Evolutionary conservation across 192 early-diverging fungal species (phyloP), one percentile per base, ranked within the genome.

Genomic region (Entrophospora sp.): DNA sequence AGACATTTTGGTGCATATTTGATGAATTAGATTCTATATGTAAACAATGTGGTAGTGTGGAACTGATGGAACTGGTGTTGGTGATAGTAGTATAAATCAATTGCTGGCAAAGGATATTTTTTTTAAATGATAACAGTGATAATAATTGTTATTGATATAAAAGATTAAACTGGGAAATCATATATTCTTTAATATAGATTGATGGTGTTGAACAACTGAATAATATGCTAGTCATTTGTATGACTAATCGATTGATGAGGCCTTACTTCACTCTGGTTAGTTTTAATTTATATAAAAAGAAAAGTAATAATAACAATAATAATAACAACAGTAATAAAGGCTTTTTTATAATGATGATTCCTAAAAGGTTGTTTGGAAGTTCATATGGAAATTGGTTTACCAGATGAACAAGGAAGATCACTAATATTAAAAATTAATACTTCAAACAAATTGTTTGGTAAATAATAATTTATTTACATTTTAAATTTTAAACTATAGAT

Each of bases 181-280:
- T n/a, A n/a, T n/a, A n/a, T n/a, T n/a, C n/a, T n/a, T n/a, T n/a
- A n/a, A n/a, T n/a, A 6, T 67, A 86, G 83, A 94, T 99, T 90
- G 96, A 99, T 74, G 96, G 95, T 82, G 95, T 99, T 7, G 94
- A 97, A 42, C 95, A 97, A 73, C 76, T 98, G 63, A 98, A 98
- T 77, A 98, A 98, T 74, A 96, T 98, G 73, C n/a, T 96, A 68
- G 88, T 96, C 38, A 97, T 99, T 66, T 94, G 95, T 69, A 99
- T 99, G 96, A 99, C 96, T 51, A 99, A 97, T 74, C 96, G 83
- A 96, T 99, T 64, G 96, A 99, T 70, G 96, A 99, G 65, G 96
- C 96, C 3, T 75, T 99, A 69, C 79, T 99, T 28, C 89, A 95
- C 61, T 92, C 96, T 27, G 96, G 87, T 68, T 68, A 42, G n/a